A percentile compares a stretch with the other conserved stretches of the same genome.
These are phyloP conservation scores for Calocybe cyanea DNA, from an alignment of 768 basidiomycete species.

Conservation along the genomic window DNA sequence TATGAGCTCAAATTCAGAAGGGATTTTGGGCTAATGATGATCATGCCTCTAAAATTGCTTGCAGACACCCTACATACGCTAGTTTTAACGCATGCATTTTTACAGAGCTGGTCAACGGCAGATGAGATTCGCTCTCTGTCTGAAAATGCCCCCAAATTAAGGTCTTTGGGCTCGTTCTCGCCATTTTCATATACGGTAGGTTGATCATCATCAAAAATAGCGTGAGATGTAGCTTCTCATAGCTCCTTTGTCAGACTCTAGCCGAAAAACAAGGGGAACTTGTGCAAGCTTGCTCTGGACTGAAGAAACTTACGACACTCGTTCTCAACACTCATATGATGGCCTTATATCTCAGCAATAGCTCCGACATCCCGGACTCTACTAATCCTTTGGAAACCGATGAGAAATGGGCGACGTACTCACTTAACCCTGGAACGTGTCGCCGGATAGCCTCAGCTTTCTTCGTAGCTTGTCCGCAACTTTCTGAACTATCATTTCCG, in stretches of 20 bases:
- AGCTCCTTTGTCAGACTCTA: neutral
- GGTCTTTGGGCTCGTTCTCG: neutral
- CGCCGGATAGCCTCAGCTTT: conserved; percentile 1
- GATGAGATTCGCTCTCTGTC: neutral
- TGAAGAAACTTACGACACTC: neutral
- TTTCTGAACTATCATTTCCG: conserved; percentile 2
- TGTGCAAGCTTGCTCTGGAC: neutral
- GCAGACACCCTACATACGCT: conserved; percentile 2
- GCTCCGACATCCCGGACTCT: neutral
- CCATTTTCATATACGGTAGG: neutral
- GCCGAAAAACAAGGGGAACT: neutral
- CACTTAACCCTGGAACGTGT: conserved; percentile 1
- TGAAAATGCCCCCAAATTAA: neutral
- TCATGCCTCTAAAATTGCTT: neutral
- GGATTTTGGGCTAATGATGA: neutral
- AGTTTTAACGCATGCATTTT: neutral
- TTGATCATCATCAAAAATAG: neutral
- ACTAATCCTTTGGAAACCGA: neutral
- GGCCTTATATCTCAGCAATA: neutral
- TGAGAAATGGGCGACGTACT: neutral
- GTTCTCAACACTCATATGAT: conserved; percentile 1
- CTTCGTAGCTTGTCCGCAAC: neutral
- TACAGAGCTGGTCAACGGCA: neutral
- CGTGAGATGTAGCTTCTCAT: too few relatives aligned
- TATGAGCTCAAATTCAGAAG: neutral